Percentiles rank a stretch among this genome's conserved stretches.
phyloP scores from a whole-genome alignment of 2,329 filamentous ascomycete genomes.

The Epichloe gansuensis region DNA sequence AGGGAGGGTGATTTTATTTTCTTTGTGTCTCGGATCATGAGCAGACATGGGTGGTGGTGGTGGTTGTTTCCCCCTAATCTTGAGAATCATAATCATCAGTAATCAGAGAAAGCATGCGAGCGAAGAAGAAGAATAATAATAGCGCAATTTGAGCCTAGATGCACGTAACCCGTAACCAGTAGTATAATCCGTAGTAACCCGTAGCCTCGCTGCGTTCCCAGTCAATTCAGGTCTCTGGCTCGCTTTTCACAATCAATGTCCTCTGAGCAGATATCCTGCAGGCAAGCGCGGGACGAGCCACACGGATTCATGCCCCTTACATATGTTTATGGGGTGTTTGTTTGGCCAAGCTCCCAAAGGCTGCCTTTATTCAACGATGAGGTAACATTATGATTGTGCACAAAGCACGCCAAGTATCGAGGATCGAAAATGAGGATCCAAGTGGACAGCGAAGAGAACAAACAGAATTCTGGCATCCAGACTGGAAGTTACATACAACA shows the following conservation, averaged over 20 bases:
- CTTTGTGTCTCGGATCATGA: neutral
- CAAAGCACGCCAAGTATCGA: neutral
- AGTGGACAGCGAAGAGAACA: too few species aligned
- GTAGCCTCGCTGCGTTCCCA: too few species aligned
- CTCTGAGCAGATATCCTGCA: conserved; percentile 1
- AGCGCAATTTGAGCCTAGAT: too few species aligned
- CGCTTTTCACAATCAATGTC: neutral
- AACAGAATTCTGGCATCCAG: too few species aligned
- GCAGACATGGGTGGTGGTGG: neutral
- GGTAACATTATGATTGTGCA: neutral
- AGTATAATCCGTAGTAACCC: too few species aligned
- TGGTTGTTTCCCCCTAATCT: too few species aligned
- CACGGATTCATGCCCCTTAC: neutral
- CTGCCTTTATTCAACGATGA: neutral
- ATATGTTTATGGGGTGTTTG: neutral
- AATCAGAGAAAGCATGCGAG: too few species aligned
- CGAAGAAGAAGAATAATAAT: too few species aligned
- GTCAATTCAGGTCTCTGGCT: too few species aligned
- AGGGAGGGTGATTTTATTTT: neutral
- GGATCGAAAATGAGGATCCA: neutral
- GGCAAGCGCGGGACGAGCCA: neutral
- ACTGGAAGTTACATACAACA: neutral
- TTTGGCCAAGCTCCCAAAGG: neutral
- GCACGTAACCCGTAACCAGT: too few species aligned
- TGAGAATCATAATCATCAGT: too few species aligned